Conservation (phyloP, 1,139 yeast genomes). For the Yamadazyma conglobata region DNA sequence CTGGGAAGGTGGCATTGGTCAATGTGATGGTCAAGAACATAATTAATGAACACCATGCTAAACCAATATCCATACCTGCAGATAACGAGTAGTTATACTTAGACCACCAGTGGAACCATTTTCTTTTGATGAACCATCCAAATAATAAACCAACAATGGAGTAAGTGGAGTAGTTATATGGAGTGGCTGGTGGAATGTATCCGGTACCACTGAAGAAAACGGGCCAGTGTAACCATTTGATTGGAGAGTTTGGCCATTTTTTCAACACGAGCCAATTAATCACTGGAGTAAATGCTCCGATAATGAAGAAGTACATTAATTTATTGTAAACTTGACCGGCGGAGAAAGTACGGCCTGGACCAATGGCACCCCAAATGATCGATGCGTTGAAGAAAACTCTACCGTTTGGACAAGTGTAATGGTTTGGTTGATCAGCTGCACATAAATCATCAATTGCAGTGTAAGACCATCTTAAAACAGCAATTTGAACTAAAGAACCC, state of each 20-base stretch:
- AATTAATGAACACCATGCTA: constrained; percentile 40
- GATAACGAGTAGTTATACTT: constrained; percentile 41
- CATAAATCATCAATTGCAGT: constrained; percentile 49
- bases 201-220: constrained; percentile 49
- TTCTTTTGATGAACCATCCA: constrained; percentile 31
- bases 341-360: constrained; percentile 39
- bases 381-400: constrained; percentile 45
- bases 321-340: constrained; percentile 37
- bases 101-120: constrained; percentile 45
- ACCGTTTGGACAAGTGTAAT: constrained; percentile 44
- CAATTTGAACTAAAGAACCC: constrained; percentile 44
- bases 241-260: constrained; percentile 21
- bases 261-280: constrained; percentile 37
- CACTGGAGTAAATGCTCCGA: constrained; percentile 36
- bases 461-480: constrained; percentile 44
- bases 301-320: constrained; percentile 38
- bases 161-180: constrained; percentile 40
- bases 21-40: constrained; percentile 38
- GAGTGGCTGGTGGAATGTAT: constrained; percentile 47
- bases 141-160: constrained; percentile 33
- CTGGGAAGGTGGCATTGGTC: constrained; percentile 22
- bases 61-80: constrained; percentile 42
- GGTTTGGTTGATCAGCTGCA: constrained; percentile 34
- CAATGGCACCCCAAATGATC: constrained; percentile 48
- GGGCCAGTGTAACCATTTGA: constrained; percentile 46